These are phyloP conservation scores for Nothophytophthora sp. DNA, from an alignment of 352 stramenopile species.

Conservation along the genomic window DNA sequence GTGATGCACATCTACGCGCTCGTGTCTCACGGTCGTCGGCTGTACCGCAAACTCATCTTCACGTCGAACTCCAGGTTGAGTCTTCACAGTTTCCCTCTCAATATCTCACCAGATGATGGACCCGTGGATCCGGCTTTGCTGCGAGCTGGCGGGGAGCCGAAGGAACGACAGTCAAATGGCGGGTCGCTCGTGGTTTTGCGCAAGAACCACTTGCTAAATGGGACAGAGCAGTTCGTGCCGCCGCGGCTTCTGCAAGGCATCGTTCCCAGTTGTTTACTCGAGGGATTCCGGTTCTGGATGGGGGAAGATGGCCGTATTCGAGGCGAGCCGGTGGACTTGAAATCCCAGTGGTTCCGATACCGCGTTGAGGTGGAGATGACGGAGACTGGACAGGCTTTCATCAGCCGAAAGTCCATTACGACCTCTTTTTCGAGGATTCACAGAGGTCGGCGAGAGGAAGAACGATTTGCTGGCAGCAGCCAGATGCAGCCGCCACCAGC, in stretches of 20 bases:
- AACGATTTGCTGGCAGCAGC: constrained; percentile 11
- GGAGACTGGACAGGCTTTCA: constrained; percentile 36
- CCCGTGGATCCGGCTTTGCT: constrained; percentile 65
- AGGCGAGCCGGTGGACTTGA: constrained; percentile 90
- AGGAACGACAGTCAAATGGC: constrained; percentile 57
- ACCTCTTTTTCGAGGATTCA: constrained; percentile 70
- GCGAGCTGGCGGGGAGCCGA: constrained; percentile 63
- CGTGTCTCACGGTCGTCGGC: constrained; percentile 95
- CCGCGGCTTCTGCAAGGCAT: constrained; percentile 93
- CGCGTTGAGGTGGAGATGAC: constrained; percentile 74
- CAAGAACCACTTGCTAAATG: constrained; percentile 64
- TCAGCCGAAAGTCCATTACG: constrained; percentile 67
- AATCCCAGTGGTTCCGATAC: constrained; percentile 90
- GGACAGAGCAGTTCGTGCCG: constrained; percentile 90
- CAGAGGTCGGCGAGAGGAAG: constrained; percentile 21
- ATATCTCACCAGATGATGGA: constrained; percentile 60
- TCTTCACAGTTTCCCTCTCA: constrained; percentile 91
- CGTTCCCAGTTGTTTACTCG: constrained; percentile 93
- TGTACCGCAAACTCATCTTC: constrained; percentile 97
- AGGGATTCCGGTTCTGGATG: constrained; percentile 98
- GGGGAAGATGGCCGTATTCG: constrained; percentile 94
- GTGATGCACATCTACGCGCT: constrained; percentile 98
- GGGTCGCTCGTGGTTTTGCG: constrained; percentile 92
- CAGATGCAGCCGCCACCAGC: constrained; percentile 49
- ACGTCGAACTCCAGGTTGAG: constrained; percentile 95